phyloP scores from a whole-genome alignment of 2,329 filamentous ascomycete genomes.

The Fusarium bactridioides region DNA sequence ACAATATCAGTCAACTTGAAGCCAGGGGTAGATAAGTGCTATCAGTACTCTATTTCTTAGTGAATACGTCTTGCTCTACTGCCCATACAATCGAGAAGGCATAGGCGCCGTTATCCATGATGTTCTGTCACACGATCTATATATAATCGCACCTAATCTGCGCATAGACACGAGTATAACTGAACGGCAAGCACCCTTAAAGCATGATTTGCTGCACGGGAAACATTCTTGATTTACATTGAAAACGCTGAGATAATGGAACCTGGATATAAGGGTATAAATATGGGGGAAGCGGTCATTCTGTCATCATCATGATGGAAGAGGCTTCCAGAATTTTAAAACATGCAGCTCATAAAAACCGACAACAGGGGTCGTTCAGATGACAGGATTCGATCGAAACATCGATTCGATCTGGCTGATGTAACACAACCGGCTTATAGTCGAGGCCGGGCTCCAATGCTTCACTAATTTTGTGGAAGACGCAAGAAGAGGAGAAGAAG shows the following conservation, averaged over 20 bases:
- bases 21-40: background rate
- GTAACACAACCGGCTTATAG: background rate
- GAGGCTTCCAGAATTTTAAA: background rate
- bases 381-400: background rate
- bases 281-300: background rate
- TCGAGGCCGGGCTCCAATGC: background rate
- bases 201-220: background rate
- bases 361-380: background rate
- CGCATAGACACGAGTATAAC: background rate
- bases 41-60: background rate
- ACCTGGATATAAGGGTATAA: background rate
- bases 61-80: background rate
- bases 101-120: background rate
- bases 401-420: conserved; percentile 2
- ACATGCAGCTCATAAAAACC: background rate
- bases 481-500: background rate
- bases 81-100: background rate
- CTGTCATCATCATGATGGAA: conserved; percentile 6
- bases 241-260: background rate
- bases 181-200: background rate
- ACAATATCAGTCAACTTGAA: background rate
- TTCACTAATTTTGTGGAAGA: no score
- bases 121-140: background rate
- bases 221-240: background rate
- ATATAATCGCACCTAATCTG: background rate